phyloP scores from a whole-genome alignment of 176 grass and related monocot genomes.

The Ensete glaucum region DNA sequence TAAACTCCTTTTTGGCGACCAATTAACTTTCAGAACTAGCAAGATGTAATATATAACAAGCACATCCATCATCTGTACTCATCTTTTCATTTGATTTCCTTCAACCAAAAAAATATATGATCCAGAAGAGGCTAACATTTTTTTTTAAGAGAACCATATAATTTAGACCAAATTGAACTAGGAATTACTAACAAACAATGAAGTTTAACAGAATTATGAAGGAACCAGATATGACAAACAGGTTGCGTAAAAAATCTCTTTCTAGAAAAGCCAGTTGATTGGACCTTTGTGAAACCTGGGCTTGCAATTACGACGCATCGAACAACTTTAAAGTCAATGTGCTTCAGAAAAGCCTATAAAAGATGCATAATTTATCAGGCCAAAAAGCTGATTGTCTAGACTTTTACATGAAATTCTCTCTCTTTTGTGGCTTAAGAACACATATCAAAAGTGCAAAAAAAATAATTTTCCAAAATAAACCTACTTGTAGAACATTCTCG shows the following conservation, averaged over 20 bases:
- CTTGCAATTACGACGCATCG: constrained; percentile 90
- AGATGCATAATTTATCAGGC: constrained; percentile 24
- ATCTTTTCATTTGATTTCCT: no score
- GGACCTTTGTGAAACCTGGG: constrained; percentile 96
- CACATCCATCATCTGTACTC: no score
- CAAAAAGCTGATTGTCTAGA: background rate
- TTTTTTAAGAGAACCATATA: no score
- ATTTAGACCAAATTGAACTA: no score
- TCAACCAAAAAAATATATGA: no score
- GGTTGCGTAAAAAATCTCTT: background rate
- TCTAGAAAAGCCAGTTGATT: constrained; percentile 2
- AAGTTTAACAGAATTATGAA: background rate
- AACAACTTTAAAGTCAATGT: constrained; percentile 80
- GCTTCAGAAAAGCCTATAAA: constrained; percentile 66
- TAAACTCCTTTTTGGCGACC: no score
- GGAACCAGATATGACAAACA: constrained; percentile 1
- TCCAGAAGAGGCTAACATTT: no score
- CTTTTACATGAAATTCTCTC: background rate
- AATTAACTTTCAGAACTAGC: no score
- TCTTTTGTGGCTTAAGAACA: no score
- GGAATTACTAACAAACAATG: background rate
- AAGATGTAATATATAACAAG: no score
- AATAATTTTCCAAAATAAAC: background rate
- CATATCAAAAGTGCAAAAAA: background rate
- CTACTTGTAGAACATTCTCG: constrained; percentile 84